Evolutionary conservation across 768 basidiomycete species (phyloP).

Genomic region (Lentinula boryana): DNA sequence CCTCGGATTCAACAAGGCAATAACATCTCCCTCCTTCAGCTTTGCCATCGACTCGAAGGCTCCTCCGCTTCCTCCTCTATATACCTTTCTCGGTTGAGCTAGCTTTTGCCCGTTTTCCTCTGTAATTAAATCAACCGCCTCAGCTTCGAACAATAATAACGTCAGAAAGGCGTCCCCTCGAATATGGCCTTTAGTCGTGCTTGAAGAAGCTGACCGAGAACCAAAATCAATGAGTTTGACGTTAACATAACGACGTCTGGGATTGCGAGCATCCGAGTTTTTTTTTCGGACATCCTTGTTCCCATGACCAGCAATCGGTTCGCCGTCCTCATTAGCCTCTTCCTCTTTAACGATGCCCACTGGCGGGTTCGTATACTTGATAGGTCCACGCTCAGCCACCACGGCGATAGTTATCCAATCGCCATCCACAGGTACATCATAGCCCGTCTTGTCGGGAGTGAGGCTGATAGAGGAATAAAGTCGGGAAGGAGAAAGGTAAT

Average conservation of each 20-base stretch:
- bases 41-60: conserved; percentile 88
- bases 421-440: conserved; percentile 86
- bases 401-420: conserved; percentile 98
- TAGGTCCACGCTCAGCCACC: conserved; percentile 82
- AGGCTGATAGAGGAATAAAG: conserved; percentile 84
- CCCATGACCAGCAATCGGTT: conserved; percentile 17
- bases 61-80: conserved; percentile 86
- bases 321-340: conserved; percentile 34
- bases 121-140: conserved; percentile 54
- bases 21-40: conserved; percentile 81
- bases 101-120: conserved; percentile 44
- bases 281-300: conserved; percentile 29
- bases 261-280: conserved; percentile 11
- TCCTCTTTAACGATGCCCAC: conserved; percentile 47
- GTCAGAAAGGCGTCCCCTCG: conserved; percentile 82
- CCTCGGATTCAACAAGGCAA: conserved; percentile 84
- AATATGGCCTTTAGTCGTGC: conserved; percentile 49
- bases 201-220: conserved; percentile 48
- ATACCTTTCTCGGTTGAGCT: conserved; percentile 52
- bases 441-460: conserved; percentile 72
- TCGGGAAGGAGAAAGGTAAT: conserved; percentile 81
- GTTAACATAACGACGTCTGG: conserved; percentile 78
- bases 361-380: conserved; percentile 68
- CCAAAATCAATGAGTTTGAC: conserved; percentile 83
- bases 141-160: conserved; percentile 85